Percentiles rank a stretch among this genome's conserved stretches.
Conservation (phyloP, 805 yeast species). For the Torulaspora quercuum region DNA sequence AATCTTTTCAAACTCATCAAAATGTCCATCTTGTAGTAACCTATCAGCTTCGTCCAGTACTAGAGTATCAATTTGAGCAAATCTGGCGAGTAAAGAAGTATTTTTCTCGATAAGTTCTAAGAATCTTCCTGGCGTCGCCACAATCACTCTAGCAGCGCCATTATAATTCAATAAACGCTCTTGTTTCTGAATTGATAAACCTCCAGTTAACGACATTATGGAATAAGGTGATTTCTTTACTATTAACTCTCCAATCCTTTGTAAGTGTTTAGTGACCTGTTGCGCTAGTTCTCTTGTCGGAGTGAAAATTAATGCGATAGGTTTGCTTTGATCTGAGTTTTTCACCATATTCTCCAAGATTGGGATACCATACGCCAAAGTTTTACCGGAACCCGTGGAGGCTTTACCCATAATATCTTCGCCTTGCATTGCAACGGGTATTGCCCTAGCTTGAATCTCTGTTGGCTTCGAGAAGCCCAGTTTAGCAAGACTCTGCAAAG, state of each 20-base stretch:
- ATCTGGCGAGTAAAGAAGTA: conserved; percentile 40
- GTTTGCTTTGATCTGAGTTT: conserved; percentile 34
- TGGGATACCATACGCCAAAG: conserved; percentile 93
- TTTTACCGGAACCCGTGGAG: conserved; percentile 96
- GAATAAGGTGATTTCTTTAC: conserved; percentile 53
- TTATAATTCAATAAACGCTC: conserved; percentile 65
- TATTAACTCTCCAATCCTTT: conserved; percentile 39
- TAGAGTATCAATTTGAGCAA: conserved; percentile 45
- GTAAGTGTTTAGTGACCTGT: conserved; percentile 82
- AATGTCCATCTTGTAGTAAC: conserved; percentile 91
- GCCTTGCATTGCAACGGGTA: conserved; percentile 71
- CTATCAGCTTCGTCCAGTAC: conserved; percentile 97
- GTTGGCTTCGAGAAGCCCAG: conserved; percentile 71
- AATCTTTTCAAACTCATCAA: conserved; percentile 83
- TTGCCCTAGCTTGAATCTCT: conserved; percentile 70
- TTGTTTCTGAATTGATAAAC: conserved; percentile 90
- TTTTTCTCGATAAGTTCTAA: conserved; percentile 73
- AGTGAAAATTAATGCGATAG: conserved; percentile 78
- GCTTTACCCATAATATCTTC: conserved; percentile 92
- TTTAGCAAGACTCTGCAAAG: conserved; percentile 57
- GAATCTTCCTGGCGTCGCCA: conserved; percentile 95
- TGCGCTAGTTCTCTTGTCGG: conserved; percentile 97
- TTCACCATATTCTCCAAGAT: conserved; percentile 61
- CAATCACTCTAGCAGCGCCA: conserved; percentile 70
- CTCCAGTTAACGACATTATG: conserved; percentile 85